phyloP scores from a whole-genome alignment of 495 filamentous ascomycete genomes.

The Penicillium antarcticum region DNA sequence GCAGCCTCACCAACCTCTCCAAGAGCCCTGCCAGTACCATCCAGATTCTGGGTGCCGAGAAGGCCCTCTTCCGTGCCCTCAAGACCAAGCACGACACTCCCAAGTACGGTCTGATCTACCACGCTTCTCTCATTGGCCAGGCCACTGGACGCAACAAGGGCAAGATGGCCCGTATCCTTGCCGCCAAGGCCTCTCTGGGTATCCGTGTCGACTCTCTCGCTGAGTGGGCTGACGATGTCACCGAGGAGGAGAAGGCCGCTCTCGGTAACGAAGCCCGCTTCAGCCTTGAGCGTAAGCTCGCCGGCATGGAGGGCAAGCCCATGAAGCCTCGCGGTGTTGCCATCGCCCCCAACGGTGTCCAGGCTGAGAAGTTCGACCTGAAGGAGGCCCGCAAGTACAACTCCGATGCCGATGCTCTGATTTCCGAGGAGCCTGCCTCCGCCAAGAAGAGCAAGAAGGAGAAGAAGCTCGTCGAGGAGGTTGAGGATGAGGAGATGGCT shows the following conservation, averaged over 20 bases:
- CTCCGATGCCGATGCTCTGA: slow-evolving; percentile 82
- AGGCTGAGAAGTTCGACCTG: slow-evolving; percentile 80
- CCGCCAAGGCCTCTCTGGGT: slow-evolving; percentile 88
- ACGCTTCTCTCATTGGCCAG: slow-evolving; percentile 94
- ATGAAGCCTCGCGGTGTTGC: slow-evolving; percentile 68
- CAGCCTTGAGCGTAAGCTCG: slow-evolving; percentile 81
- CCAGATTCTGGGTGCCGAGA: slow-evolving; percentile 97
- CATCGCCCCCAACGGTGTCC: slow-evolving; percentile 67
- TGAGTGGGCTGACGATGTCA: slow-evolving; percentile 72
- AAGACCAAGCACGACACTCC: slow-evolving; percentile 99
- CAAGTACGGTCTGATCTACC: slow-evolving; percentile 99
- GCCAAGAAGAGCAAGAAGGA: slow-evolving; percentile 50
- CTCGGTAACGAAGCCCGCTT: slow-evolving; percentile 70
- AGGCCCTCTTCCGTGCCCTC: slow-evolving; percentile 94
- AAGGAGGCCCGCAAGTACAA: slow-evolving; percentile 98
- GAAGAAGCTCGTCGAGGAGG: slow-evolving; percentile 52
- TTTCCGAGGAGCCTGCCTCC: slow-evolving; percentile 56
- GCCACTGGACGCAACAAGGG: slow-evolving; percentile 98
- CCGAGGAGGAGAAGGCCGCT: slow-evolving; percentile 81
- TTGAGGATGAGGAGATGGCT: slow-evolving; percentile 54
- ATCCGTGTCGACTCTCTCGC: slow-evolving; percentile 88
- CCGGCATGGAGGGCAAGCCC: slow-evolving; percentile 89
- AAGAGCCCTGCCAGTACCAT: slow-evolving; percentile 96
- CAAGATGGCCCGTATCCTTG: slow-evolving; percentile 95
- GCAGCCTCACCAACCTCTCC: slow-evolving; percentile 90